These are phyloP conservation scores for Lineolata rhizophorae DNA, from an alignment of 495 filamentous ascomycete species.

Conservation along the genomic window DNA sequence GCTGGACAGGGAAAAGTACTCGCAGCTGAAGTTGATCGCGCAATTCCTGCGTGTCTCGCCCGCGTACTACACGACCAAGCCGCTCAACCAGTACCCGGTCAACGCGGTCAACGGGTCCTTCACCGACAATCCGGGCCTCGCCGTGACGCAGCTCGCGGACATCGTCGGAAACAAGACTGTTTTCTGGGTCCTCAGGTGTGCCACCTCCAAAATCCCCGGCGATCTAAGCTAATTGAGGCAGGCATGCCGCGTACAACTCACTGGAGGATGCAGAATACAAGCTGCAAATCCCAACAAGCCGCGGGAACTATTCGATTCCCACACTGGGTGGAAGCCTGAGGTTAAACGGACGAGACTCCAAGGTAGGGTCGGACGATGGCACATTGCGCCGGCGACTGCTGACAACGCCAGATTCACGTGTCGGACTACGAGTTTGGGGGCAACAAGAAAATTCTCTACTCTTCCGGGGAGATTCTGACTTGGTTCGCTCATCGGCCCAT, in stretches of 20 bases:
- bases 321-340: constrained; percentile 37
- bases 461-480: constrained; percentile 33
- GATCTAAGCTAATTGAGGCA: no score
- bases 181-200: background rate
- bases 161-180: constrained; percentile 5
- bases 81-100: constrained; percentile 22
- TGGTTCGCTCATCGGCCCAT: constrained; percentile 4
- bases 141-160: background rate
- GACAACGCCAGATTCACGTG: constrained; percentile 45
- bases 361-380: no score
- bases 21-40: constrained; percentile 50
- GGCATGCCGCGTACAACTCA: constrained; percentile 39
- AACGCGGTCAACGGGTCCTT: no score
- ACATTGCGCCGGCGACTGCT: no score
- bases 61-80: no score
- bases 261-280: constrained; percentile 34
- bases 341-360: constrained; percentile 52
- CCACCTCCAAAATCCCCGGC: no score
- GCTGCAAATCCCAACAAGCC: constrained; percentile 37
- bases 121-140: no score
- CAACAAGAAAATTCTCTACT: constrained; percentile 47
- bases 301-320: constrained; percentile 38
- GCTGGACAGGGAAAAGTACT: constrained; percentile 53
- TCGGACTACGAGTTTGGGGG: constrained; percentile 48
- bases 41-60: constrained; percentile 52